Evolutionary conservation across 2,329 filamentous ascomycete species (phyloP).

Genomic region (Aureobasidium subglaciale): DNA sequence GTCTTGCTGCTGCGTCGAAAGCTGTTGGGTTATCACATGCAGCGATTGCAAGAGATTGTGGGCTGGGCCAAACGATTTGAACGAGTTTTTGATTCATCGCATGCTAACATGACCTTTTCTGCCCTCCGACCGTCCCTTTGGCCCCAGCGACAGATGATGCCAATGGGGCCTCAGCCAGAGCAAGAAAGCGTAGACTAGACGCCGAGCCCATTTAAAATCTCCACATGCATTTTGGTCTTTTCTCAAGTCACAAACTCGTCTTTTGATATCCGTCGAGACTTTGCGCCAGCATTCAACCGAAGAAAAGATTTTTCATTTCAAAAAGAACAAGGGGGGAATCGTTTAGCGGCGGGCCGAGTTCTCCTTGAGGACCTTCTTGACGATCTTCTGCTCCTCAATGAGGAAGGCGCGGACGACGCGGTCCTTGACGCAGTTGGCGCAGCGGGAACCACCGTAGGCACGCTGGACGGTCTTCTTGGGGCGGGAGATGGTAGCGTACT

Average conservation of each 20-base stretch:
- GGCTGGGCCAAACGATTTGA: conserved; percentile 9
- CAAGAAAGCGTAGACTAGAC: conserved; percentile 9
- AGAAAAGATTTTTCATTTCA: conserved; percentile 16
- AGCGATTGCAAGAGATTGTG: not conserved
- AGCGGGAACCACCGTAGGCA: conserved; percentile 97
- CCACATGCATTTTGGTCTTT: conserved; percentile 15
- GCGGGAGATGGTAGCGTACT: conserved; percentile 95
- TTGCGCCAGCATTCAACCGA: conserved; percentile 16
- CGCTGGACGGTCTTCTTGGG: conserved; percentile 99
- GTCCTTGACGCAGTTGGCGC: conserved; percentile 97
- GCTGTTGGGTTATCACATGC: not conserved
- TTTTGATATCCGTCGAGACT: conserved; percentile 6
- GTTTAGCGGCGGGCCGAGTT: conserved; percentile 31
- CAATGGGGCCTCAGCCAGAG: conserved; percentile 1
- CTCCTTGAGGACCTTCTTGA: conserved; percentile 99
- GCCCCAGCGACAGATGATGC: not conserved
- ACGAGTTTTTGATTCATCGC: conserved; percentile 17
- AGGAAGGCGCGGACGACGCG: conserved; percentile 96
- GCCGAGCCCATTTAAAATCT: conserved; percentile 14
- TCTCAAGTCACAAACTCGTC: conserved; percentile 14
- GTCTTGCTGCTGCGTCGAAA: not conserved
- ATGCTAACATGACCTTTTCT: conserved; percentile 17
- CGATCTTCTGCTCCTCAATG: conserved; percentile 99
- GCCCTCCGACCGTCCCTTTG: conserved; percentile 12
- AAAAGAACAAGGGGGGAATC: conserved; percentile 12